phyloP scores from a whole-genome alignment of 2,329 filamentous ascomycete species.

The Fusarium sp. region DNA sequence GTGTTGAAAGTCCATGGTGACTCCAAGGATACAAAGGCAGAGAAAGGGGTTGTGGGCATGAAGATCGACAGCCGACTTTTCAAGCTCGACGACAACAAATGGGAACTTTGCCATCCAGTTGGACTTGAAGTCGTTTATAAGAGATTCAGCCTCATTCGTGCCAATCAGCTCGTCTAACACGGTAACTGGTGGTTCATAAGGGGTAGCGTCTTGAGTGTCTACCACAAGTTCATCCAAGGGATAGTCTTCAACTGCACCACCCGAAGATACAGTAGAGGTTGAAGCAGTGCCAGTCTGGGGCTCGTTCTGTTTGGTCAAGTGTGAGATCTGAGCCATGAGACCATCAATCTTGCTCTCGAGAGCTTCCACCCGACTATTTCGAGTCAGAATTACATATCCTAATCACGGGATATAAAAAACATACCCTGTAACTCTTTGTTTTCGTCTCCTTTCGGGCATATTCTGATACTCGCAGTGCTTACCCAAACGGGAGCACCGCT shows the following conservation, averaged over 20 bases:
- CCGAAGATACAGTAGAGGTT: not conserved
- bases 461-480: conserved; percentile 2
- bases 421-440: not conserved
- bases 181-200: not conserved
- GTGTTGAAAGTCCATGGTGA: not conserved
- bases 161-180: not conserved
- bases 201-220: not conserved
- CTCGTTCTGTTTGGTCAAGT: not conserved
- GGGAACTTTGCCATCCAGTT: not conserved
- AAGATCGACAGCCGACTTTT: not conserved
- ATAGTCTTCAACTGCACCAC: not conserved
- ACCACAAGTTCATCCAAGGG: not conserved
- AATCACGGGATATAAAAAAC: too few species aligned
- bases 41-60: not conserved
- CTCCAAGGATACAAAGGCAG: not conserved
- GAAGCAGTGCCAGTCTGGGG: not conserved
- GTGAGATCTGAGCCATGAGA: not conserved
- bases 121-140: not conserved
- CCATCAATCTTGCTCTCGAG: conserved; percentile 1
- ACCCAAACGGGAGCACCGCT: not conserved
- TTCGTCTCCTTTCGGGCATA: conserved; percentile 1
- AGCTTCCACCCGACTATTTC: not conserved
- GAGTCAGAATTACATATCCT: not conserved
- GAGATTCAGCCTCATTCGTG: not conserved
- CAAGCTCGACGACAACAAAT: not conserved